phyloP scores from a whole-genome alignment of 1,284 basidiomycete species.

The Moesziomyces antarcticus region DNA sequence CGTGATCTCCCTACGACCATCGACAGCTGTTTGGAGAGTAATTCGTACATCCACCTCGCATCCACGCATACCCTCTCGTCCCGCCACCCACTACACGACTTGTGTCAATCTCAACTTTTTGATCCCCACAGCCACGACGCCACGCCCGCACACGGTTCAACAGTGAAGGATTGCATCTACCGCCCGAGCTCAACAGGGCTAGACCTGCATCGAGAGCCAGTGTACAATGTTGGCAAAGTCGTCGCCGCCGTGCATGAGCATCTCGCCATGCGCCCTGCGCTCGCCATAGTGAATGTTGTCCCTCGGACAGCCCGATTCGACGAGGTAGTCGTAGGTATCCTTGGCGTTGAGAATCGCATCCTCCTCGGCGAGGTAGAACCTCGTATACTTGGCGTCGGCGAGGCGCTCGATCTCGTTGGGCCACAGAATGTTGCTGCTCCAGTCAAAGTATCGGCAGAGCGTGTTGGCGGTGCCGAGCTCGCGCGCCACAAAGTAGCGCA shows the following conservation, averaged over 20 bases:
- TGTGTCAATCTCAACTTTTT: too few species aligned
- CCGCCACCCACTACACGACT: too few species aligned
- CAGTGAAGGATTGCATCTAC: too few species aligned
- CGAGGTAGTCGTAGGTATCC: conserved; percentile 51
- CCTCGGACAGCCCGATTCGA: conserved; percentile 46
- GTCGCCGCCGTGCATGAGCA: conserved; percentile 54
- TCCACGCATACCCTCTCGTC: background rate
- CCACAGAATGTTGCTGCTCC: conserved; percentile 60
- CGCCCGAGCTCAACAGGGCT: background rate
- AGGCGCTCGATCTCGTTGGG: conserved; percentile 56
- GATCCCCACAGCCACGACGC: too few species aligned
- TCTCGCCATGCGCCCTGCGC: conserved; percentile 49
- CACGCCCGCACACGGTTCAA: too few species aligned
- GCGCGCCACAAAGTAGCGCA: conserved; percentile 62
- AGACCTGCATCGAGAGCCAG: conserved; percentile 40
- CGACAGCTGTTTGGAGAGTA: conserved; percentile 60
- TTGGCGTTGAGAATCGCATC: conserved; percentile 56
- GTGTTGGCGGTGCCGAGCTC: conserved; percentile 59
- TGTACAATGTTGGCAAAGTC: conserved; percentile 29
- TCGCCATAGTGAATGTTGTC: conserved; percentile 30
- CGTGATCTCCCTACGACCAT: background rate
- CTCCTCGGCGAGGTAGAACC: conserved; percentile 56
- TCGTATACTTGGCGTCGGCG: conserved; percentile 23
- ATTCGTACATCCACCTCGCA: background rate
- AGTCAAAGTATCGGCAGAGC: conserved; percentile 61